Base-by-base conservation (phyloP, 1,284 basidiomycete genomes). In the Chiua sp. region DNA sequence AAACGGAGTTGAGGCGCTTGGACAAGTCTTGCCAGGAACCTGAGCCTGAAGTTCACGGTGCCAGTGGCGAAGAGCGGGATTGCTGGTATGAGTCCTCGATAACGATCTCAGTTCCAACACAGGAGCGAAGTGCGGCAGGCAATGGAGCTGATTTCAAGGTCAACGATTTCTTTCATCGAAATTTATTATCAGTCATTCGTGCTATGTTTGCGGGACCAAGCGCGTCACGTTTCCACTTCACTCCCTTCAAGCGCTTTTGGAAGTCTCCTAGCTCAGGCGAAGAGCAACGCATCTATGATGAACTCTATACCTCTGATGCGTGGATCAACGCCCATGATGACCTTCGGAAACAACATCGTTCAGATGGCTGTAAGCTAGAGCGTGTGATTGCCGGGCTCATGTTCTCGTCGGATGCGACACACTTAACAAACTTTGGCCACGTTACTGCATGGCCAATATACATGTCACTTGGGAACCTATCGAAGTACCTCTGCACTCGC, bases 401-500 rank as follows among this genome's bases (percentile, higher is more conserved):
- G 71, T 65, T 77, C 47, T 78, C 69, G 65, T 80, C 78, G 0
- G 77, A 80, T 57, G 63, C 71, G 0, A 81, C 76, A 0, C 74
- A 75, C 6, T 65, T 80, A 0, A 68, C 77, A 0, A 61, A 64
- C 7, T 80, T 79, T 48, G 73, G 79, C 0, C 62, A 68, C 6
- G 68, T 71, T 0, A 62, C 66, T 1, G 57, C 76, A 0, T 81
- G 78, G 78, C 80, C 77, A 0, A 53, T 78, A 30, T 74, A 44
- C 42, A 18, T 63, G 1, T 50, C 20, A 6, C 60, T 59, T 6
- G 37, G 57, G 0, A 60, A 60, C 15, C 32, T 32, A 3, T 63
- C 55, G 0, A 63, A 63, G 35, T 64, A 63, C 15, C 42, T 37
- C 11, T 47, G 30, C 28, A 15, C 15, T 18, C 35, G 22, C 12